phyloP scores from a whole-genome alignment of 495 filamentous ascomycete species.

The Trichoderma erinaceum region DNA sequence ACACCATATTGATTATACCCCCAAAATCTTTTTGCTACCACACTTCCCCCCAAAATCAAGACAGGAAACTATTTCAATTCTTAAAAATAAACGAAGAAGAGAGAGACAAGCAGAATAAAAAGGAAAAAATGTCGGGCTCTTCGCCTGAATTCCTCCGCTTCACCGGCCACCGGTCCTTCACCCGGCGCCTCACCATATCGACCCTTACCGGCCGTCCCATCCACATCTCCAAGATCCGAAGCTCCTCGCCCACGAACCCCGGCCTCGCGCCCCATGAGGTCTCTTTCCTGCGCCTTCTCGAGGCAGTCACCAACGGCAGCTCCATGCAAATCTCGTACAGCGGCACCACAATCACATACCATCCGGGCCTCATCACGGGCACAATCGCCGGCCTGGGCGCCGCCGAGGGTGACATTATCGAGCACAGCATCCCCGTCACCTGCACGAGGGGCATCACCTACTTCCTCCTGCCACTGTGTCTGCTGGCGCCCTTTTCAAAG shows the following conservation, averaged over 20 bases:
- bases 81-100: not conserved
- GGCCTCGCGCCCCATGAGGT: slow-evolving; percentile 90
- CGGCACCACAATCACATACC: slow-evolving; percentile 84
- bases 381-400: slow-evolving; percentile 60
- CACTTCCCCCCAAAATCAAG: not conserved
- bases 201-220: slow-evolving; percentile 86
- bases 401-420: slow-evolving; percentile 60
- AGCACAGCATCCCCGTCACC: slow-evolving; percentile 67
- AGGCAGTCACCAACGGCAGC: slow-evolving; percentile 91
- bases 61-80: not conserved
- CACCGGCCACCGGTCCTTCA: slow-evolving; percentile 74
- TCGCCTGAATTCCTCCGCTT: slow-evolving; percentile 54
- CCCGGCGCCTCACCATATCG: slow-evolving; percentile 78
- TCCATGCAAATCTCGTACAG: slow-evolving; percentile 91
- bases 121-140: slow-evolving; percentile 34
- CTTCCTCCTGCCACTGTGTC: slow-evolving; percentile 81
- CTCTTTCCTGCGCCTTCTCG: slow-evolving; percentile 90
- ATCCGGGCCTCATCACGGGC: slow-evolving; percentile 86
- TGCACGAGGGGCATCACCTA: slow-evolving; percentile 82
- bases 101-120: not conserved
- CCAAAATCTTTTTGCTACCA: not conserved
- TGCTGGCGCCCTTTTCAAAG: slow-evolving; percentile 92
- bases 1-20: not conserved
- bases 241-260: slow-evolving; percentile 72
- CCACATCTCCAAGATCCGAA: slow-evolving; percentile 88